Evolutionary conservation across 2,329 filamentous ascomycete species (phyloP).

Genomic region (Pseudocercospora eumusae): DNA sequence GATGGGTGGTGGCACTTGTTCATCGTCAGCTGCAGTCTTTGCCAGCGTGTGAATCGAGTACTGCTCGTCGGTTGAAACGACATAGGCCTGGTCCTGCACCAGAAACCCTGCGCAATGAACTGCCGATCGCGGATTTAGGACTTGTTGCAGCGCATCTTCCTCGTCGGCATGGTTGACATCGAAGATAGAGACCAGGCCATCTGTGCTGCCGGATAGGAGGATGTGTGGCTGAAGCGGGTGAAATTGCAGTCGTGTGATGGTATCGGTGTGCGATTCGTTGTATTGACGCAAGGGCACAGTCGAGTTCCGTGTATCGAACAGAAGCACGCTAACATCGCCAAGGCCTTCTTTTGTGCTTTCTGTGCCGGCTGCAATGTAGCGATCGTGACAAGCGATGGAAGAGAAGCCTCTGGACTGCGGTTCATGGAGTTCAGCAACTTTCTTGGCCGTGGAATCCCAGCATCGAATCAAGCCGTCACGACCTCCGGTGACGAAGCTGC

Average conservation of each 20-base stretch:
- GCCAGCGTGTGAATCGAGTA: slow-evolving; percentile 71
- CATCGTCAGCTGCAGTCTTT: slow-evolving; percentile 61
- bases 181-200: slow-evolving; percentile 76
- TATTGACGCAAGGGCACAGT: slow-evolving; percentile 43
- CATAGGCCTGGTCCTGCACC: slow-evolving; percentile 64
- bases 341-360: slow-evolving; percentile 53
- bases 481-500: slow-evolving; percentile 66
- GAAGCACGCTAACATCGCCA: slow-evolving; percentile 42
- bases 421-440: slow-evolving; percentile 35
- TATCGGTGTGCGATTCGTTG: slow-evolving; percentile 56
- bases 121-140: slow-evolving; percentile 74
- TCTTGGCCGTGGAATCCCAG: slow-evolving; percentile 32
- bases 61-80: slow-evolving; percentile 75
- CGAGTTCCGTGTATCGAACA: slow-evolving; percentile 47
- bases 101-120: slow-evolving; percentile 76
- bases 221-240: slow-evolving; percentile 56
- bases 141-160: slow-evolving; percentile 75
- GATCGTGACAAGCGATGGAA: slow-evolving; percentile 64
- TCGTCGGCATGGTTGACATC: slow-evolving; percentile 70
- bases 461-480: slow-evolving; percentile 64
- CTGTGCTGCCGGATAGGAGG: slow-evolving; percentile 75
- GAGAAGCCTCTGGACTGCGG: slow-evolving; percentile 59
- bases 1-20: slow-evolving; percentile 50
- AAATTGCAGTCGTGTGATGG: slow-evolving; percentile 58
- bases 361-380: slow-evolving; percentile 70